phyloP scores from a whole-genome alignment of 2,329 filamentous ascomycete genomes.

The Colletotrichum higginsianum region DNA sequence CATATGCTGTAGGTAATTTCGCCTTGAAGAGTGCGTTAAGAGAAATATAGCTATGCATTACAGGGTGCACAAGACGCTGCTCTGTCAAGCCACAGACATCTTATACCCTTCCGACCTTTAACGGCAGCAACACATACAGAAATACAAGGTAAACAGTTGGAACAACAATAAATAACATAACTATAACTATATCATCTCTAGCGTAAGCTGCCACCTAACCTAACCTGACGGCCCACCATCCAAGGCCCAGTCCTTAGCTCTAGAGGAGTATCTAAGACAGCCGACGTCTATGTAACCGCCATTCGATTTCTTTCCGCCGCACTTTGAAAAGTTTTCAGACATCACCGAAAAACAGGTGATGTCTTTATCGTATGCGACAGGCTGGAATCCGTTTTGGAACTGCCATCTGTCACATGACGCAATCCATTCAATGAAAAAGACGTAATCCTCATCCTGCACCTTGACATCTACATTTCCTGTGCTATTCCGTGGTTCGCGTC shows the following conservation, averaged over 20 bases:
- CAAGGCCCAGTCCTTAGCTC: neutral
- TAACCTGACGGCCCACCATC: neutral
- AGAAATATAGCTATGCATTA: too few species aligned
- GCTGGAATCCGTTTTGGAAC: neutral
- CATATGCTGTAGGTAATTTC: too few species aligned
- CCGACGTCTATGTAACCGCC: neutral
- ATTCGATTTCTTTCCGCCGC: neutral
- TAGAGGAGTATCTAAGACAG: neutral
- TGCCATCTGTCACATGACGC: neutral
- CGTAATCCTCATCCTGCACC: neutral
- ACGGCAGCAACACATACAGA: too few species aligned
- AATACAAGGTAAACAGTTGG: too few species aligned
- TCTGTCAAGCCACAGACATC: too few species aligned
- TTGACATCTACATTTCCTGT: neutral
- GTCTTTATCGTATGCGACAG: neutral
- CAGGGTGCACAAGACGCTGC: too few species aligned
- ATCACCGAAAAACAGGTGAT: neutral
- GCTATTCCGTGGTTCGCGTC: neutral
- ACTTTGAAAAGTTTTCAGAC: neutral
- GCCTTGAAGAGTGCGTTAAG: too few species aligned
- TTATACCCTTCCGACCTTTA: too few species aligned
- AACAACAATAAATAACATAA: too few species aligned
- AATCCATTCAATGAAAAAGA: neutral
- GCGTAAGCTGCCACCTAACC: too few species aligned
- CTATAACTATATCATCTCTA: too few species aligned